Base-by-base conservation (phyloP, 1,284 basidiomycete species). In the Sporisorium iseilematis-ciliati region DNA sequence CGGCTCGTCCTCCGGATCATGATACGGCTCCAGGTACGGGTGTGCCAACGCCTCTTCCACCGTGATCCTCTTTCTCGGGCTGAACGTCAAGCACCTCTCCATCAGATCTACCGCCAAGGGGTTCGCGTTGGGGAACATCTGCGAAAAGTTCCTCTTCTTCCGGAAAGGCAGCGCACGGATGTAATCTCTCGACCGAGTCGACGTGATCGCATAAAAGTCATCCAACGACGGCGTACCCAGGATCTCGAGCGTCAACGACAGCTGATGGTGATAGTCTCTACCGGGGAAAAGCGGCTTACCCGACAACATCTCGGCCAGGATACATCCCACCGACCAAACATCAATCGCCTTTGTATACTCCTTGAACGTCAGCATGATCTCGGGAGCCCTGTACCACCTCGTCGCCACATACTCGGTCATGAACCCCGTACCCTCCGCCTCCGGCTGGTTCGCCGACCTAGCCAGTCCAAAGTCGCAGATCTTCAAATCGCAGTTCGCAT, bases 221-320 rank as follows among this genome's bases (percentile, higher is more conserved):
- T 90, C 89, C 80, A 90, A 87, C 7, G 88, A 88, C 11, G 89
- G 89, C 7, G 89, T 90, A 21, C 89, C 89, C 14, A 90, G 86
- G 7, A 89, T 88, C 72, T 89, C 89, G 62, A 90, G 85, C 63
- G 89, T 90, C 42, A 90, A 83, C 7, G 87, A 87, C 20, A 90
- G 86, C 77, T 90, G 87, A 70, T 88, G 87, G 66, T 87, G 87
- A 69, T 84, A 85, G 64, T 85, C 83, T 20, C 83, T 60, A 20
- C 94, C 94, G 1, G 94, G 94, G 86, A 97, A 97, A 52, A 97
- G 87, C 0, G 95, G 93, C 82, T 92, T 92, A 41, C 94, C 93
- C 70, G 90, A 92, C 18, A 97, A 79, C 94, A 97, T 96, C 86
- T 97, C 95, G 0, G 94, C 94, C n/a, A 96, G 88, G 6, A 97